phyloP scores from a whole-genome alignment of 768 basidiomycete genomes.

The Leccinum subgranulosum region DNA sequence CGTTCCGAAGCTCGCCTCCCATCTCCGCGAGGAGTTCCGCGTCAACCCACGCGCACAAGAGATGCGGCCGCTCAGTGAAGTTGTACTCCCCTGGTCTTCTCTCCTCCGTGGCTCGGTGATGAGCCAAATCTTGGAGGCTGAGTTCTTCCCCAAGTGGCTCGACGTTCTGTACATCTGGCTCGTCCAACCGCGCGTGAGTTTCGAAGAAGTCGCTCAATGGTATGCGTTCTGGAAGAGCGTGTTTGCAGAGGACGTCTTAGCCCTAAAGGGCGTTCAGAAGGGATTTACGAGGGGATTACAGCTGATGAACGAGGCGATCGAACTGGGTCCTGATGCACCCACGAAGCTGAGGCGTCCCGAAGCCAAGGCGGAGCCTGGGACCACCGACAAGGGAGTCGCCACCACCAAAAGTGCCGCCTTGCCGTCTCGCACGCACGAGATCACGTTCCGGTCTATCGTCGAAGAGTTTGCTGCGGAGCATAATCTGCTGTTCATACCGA shows the following conservation, averaged over 20 bases:
- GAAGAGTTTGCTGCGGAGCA: constrained; percentile 85
- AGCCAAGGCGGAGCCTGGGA: constrained; percentile 45
- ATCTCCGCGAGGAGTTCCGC: constrained; percentile 80
- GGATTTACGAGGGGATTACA: constrained; percentile 90
- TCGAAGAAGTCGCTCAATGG: constrained; percentile 94
- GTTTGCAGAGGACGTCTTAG: constrained; percentile 71
- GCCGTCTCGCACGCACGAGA: constrained; percentile 65
- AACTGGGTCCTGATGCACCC: constrained; percentile 76
- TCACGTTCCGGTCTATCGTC: constrained; percentile 90
- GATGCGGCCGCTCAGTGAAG: constrained; percentile 70
- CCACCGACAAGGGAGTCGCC: constrained; percentile 26
- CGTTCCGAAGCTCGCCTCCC: constrained; percentile 84
- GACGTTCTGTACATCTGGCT: constrained; percentile 92
- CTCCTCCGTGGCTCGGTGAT: constrained; percentile 76
- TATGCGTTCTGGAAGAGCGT: constrained; percentile 82
- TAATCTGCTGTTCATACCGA: constrained; percentile 87
- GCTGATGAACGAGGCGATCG: constrained; percentile 92
- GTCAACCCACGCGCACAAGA: constrained; percentile 91
- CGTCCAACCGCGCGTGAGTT: constrained; percentile 80
- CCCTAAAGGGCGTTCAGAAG: constrained; percentile 58
- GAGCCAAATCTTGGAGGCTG: constrained; percentile 79
- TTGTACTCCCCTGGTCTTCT: constrained; percentile 71
- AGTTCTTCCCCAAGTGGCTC: constrained; percentile 98
- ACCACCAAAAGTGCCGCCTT: constrained; percentile 34
- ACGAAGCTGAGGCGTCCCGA: constrained; percentile 67